Base-by-base conservation (phyloP, 179 eudicot species). In the Monotropa hypopitys region DNA sequence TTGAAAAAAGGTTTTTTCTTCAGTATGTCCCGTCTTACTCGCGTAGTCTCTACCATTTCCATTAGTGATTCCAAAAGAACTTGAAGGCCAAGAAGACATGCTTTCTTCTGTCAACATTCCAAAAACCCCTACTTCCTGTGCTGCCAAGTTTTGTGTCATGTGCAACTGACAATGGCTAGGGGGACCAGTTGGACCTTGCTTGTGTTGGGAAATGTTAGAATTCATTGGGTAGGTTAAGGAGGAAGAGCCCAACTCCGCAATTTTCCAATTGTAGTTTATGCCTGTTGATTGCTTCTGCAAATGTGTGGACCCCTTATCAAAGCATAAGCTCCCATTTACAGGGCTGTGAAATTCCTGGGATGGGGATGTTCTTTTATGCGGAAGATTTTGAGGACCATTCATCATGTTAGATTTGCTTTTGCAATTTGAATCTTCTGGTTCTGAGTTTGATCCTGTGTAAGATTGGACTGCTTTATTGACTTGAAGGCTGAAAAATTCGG, bases 391-490 rank as follows among this genome's bases (percentile, higher is more conserved):
- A 21, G 75, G 7, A 70, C 71, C 51, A 32, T 35, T 23, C 21
- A 68, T 75, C 32, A 67, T 70, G 40, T 30, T 70, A 68, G 80
- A 28, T 30, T 71, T 61, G 50, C n/a, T 63, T 42, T 71, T 75
- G 35, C 3, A 68, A 42, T 72, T 71, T 77, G 32, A 72, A 77
- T 77, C 77, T 46, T 84, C 81, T 76, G 84, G 77, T 59, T 83
- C 81, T 73, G 81, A 83, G 80, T 70, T 76, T 57, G 87, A 84
- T 33, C 77, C 83, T 43, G 82, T 73, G 75, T 63, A 79, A 66
- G 85, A 83, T 47, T 81, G 75, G 61, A 82, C 65, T 56, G 72
- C 76, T 49, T 76, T 81, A 59, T 53, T 49, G 53, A 70, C 72
- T 66, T 81, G 84, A 78, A 63, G 81, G 74, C 66, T 65, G 53